Percentiles rank a stretch among this genome's conserved stretches.
phyloP scores from a whole-genome alignment of 768 basidiomycete genomes.

The Mycena olivaceomarginata region DNA sequence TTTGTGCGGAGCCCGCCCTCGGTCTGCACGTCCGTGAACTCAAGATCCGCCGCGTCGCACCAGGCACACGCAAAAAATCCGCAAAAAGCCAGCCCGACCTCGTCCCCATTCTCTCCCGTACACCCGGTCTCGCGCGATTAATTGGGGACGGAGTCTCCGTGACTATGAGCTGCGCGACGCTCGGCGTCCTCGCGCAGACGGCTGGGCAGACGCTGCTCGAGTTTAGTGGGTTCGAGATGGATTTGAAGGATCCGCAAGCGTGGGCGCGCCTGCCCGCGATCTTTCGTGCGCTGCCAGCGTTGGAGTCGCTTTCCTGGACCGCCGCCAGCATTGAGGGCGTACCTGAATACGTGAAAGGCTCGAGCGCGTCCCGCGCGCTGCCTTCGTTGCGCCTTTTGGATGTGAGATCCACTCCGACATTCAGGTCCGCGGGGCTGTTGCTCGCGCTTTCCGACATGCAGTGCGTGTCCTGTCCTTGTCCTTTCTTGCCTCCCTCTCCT shows the following conservation, averaged over 20 bases:
- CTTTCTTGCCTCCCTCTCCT: not conserved
- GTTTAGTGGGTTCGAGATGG: not conserved
- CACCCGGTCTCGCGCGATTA: not conserved
- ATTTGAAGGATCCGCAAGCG: not conserved
- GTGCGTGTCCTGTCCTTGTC: not conserved
- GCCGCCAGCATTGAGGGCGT: not conserved
- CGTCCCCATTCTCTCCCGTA: not conserved
- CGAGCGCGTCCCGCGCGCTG: not conserved
- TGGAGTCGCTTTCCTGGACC: not conserved
- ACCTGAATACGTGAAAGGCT: not conserved
- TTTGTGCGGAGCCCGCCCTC: not conserved
- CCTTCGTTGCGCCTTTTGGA: not conserved
- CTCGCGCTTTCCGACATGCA: not conserved
- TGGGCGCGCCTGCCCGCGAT: not conserved
- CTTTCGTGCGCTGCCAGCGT: not conserved
- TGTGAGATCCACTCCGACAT: not conserved
- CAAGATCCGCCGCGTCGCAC: not conserved
- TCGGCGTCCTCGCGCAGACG: not conserved
- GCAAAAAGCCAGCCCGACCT: not conserved
- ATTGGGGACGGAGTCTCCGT: not conserved
- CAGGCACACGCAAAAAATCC: not conserved
- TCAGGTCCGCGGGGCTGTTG: not conserved
- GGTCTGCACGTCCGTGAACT: not conserved
- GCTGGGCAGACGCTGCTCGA: not conserved
- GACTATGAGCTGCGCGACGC: not conserved